Percentiles rank a stretch among this genome's conserved stretches.
Conservation (phyloP, 1,139 yeast species). For the Pichia sp. region DNA sequence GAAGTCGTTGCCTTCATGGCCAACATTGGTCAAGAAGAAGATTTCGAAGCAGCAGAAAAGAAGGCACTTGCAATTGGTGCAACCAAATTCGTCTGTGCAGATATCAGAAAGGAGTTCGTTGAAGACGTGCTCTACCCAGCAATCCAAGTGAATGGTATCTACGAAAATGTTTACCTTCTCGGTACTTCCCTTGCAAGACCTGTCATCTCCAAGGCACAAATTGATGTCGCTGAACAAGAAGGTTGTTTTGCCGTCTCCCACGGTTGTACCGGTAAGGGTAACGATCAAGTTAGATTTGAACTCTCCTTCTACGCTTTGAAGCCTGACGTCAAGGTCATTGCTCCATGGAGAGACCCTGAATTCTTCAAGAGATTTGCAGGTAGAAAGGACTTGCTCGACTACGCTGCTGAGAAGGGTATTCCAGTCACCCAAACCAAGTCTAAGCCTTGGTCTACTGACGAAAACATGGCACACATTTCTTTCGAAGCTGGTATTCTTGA, state of each 20-base stretch:
- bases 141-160: slow-evolving; percentile 92
- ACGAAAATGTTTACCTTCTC: slow-evolving; percentile 90
- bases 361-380: slow-evolving; percentile 97
- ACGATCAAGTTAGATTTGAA: slow-evolving; percentile 98
- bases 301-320: slow-evolving; percentile 93
- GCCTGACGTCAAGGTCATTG: slow-evolving; percentile 94
- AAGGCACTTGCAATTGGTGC: slow-evolving; percentile 98
- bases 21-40: slow-evolving; percentile 98
- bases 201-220: slow-evolving; percentile 96
- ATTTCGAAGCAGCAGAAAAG: slow-evolving; percentile 93
- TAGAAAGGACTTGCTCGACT: slow-evolving; percentile 89
- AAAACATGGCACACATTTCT: slow-evolving; percentile 96
- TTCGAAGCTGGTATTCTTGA: slow-evolving; percentile 98
- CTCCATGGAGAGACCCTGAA: slow-evolving; percentile 98
- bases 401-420: slow-evolving; percentile 84
- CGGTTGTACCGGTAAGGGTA: slow-evolving; percentile 99
- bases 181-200: slow-evolving; percentile 99
- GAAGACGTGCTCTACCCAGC: slow-evolving; percentile 94
- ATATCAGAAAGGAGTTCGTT: slow-evolving; percentile 91
- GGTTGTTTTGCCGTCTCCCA: slow-evolving; percentile 98
- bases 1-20: slow-evolving; percentile 98
- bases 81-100: slow-evolving; percentile 86
- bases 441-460: slow-evolving; percentile 99
- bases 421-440: slow-evolving; percentile 97
- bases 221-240: slow-evolving; percentile 91